Conservation (phyloP, 495 filamentous ascomycete genomes). For the Chaetomidium leptoderma region DNA sequence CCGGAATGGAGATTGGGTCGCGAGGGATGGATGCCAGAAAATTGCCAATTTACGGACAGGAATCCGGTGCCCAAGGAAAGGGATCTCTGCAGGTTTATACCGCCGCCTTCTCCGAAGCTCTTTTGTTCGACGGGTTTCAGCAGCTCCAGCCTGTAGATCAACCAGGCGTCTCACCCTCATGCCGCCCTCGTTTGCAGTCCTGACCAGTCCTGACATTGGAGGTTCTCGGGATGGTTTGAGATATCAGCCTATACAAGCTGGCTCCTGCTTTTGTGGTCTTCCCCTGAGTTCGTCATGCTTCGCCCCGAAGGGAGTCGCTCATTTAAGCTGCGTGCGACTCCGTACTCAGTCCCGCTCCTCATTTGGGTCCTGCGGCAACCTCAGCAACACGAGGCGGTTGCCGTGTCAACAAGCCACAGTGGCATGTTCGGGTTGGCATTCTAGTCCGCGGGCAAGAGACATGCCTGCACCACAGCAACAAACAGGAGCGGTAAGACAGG, state of each 20-base stretch:
- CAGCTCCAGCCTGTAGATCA: conserved; percentile 14
- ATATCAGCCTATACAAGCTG: neutral
- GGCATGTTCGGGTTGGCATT: too few relatives aligned
- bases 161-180: neutral
- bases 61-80: neutral
- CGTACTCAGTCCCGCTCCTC: too few relatives aligned
- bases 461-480: too few relatives aligned
- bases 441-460: too few relatives aligned
- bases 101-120: too few relatives aligned
- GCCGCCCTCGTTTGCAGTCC: neutral
- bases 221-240: neutral
- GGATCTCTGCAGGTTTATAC: conserved; percentile 1
- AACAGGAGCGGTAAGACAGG: too few relatives aligned
- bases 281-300: neutral
- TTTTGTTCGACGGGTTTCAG: neutral
- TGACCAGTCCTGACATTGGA: neutral
- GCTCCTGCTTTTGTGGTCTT: neutral
- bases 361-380: too few relatives aligned
- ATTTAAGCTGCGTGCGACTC: too few relatives aligned
- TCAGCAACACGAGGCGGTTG: too few relatives aligned
- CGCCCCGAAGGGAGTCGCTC: too few relatives aligned
- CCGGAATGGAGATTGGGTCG: conserved; percentile 1
- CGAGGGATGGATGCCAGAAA: neutral
- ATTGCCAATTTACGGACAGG: neutral
- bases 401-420: too few relatives aligned